Evolutionary conservation across 2,329 filamentous ascomycete species (phyloP).

Genomic region (Pyricularia pennisetigena): DNA sequence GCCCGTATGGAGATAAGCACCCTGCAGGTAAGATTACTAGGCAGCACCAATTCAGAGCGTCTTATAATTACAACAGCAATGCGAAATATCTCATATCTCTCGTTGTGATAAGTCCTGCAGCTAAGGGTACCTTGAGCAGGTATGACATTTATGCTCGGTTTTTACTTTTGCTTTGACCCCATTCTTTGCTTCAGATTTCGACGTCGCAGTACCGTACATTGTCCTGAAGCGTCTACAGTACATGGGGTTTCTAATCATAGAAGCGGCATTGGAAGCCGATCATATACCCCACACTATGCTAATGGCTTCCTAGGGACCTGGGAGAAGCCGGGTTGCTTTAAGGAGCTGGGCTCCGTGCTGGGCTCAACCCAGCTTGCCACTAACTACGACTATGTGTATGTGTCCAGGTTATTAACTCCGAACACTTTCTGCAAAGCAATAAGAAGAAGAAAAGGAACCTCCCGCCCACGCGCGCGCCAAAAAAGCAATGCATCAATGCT

Average conservation of each 20-base stretch:
- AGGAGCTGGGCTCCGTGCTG: too few species aligned
- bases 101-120: not conserved
- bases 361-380: too few species aligned
- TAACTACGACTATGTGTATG: not conserved
- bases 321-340: not conserved
- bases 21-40: not conserved
- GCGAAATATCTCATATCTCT: not conserved
- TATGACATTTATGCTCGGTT: not conserved
- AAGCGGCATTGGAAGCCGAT: not conserved
- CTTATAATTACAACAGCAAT: too few species aligned
- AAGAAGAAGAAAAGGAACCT: too few species aligned
- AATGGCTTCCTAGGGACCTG: not conserved
- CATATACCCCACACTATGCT: not conserved
- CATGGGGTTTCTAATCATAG: not conserved
- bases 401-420: not conserved
- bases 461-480: not conserved
- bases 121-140: not conserved
- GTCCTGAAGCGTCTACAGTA: not conserved
- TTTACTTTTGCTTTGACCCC: not conserved
- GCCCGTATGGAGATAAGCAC: not conserved
- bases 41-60: not conserved
- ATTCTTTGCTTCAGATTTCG: not conserved
- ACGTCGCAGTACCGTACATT: not conserved
- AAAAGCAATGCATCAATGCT: not conserved
- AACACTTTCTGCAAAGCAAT: not conserved